A percentile compares a stretch with the other conserved stretches of the same genome.
Conservation (phyloP, 2,329 filamentous ascomycete genomes). For the Paradendryphiella salina region DNA sequence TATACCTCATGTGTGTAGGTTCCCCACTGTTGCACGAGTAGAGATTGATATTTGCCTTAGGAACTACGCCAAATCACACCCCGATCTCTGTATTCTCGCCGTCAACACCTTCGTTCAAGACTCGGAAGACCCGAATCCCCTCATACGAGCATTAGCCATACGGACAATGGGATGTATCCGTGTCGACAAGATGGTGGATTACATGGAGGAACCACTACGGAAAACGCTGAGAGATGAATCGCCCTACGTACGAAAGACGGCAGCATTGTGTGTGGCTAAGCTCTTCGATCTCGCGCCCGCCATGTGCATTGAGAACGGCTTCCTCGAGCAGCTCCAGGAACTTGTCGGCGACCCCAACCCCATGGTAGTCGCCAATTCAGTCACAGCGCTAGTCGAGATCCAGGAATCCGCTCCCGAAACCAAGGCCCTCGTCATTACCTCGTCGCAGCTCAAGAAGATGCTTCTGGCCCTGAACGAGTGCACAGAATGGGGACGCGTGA, state of each 20-base stretch:
- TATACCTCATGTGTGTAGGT: conserved; percentile 81
- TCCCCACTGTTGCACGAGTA: background rate
- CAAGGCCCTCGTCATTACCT: conserved; percentile 78
- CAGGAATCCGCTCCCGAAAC: conserved; percentile 88
- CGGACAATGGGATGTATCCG: conserved; percentile 98
- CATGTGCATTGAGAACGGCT: conserved; percentile 96
- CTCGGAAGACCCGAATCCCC: conserved; percentile 95
- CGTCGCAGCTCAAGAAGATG: conserved; percentile 87
- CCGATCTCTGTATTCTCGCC: conserved; percentile 95
- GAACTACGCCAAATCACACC: conserved; percentile 99
- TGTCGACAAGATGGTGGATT: conserved; percentile 99
- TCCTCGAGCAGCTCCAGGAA: conserved; percentile 90
- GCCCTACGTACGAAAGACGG: conserved; percentile 96
- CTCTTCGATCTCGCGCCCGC: conserved; percentile 91
- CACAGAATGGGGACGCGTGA: conserved; percentile 97
- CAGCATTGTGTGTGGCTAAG: conserved; percentile 96
- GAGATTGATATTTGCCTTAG: conserved; percentile 52
- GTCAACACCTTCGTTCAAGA: conserved; percentile 99
- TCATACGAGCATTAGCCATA: conserved; percentile 92
- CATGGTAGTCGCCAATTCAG: conserved; percentile 98
- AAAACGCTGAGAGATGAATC: conserved; percentile 98
- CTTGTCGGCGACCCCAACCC: conserved; percentile 96
- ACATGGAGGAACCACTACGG: conserved; percentile 96
- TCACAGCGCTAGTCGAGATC: conserved; percentile 91
- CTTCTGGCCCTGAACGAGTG: conserved; percentile 96